Conservation (phyloP, 108 stramenopile genomes). For the Pseudonitzschia delicatissima region DNA sequence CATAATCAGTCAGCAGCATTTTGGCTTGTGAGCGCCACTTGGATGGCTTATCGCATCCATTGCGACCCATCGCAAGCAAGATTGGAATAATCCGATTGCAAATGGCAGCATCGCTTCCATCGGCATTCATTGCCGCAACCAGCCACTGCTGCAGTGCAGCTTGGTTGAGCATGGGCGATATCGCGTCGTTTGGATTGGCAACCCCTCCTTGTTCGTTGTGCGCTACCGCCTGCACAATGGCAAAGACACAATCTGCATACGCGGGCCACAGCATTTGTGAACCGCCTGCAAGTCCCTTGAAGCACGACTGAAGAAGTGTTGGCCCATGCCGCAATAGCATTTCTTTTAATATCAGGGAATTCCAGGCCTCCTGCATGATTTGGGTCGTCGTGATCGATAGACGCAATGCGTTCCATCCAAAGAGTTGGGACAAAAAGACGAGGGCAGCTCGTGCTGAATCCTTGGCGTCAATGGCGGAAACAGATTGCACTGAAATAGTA, state of each 20-base stretch:
- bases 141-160: slow-evolving; percentile 25
- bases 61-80: slow-evolving; percentile 35
- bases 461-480: slow-evolving; percentile 52
- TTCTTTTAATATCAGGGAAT: slow-evolving; percentile 34
- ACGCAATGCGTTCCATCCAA: slow-evolving; percentile 53
- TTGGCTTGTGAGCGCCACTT: slow-evolving; percentile 51
- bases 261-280: slow-evolving; percentile 60
- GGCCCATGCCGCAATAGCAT: slow-evolving; percentile 40
- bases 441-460: slow-evolving; percentile 44
- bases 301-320: slow-evolving; percentile 36
- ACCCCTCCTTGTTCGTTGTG: slow-evolving; percentile 6
- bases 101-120: not conserved
- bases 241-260: slow-evolving; percentile 45
- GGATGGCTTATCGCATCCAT: too few species aligned
- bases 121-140: not conserved
- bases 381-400: slow-evolving; percentile 7
- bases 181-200: slow-evolving; percentile 6
- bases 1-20: slow-evolving; percentile 52
- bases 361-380: slow-evolving; percentile 20
- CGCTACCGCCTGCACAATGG: slow-evolving; percentile 36
- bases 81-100: slow-evolving; percentile 33
- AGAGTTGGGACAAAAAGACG: slow-evolving; percentile 57
- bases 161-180: slow-evolving; percentile 13
- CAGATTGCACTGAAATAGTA: slow-evolving; percentile 41
- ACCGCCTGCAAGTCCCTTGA: slow-evolving; percentile 44